Conservation (phyloP, 2,329 filamentous ascomycete genomes). For the Fusarium haematococcum region DNA sequence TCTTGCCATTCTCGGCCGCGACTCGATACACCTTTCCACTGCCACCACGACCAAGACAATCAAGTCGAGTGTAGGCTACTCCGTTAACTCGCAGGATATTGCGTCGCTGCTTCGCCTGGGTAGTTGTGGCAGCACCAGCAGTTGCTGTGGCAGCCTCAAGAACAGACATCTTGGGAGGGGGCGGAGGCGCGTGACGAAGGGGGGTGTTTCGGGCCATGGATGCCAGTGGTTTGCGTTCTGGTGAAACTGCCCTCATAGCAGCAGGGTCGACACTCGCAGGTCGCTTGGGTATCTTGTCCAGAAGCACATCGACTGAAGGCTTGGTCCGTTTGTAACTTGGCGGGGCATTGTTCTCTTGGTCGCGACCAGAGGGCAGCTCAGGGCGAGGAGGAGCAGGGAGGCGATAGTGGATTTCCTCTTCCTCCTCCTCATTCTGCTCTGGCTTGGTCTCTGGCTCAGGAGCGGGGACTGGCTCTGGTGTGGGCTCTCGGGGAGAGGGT, state of each 20-base stretch:
- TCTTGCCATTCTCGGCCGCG: conserved; percentile 95
- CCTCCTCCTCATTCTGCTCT: conserved; percentile 52
- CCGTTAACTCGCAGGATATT: conserved; percentile 91
- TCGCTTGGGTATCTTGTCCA: conserved; percentile 68
- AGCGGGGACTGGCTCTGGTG: conserved; percentile 22
- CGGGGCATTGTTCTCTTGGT: conserved; percentile 88
- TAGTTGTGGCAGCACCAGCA: conserved; percentile 81
- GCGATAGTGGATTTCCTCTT: conserved; percentile 62
- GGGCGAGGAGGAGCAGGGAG: conserved; percentile 55
- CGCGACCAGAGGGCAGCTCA: conserved; percentile 71
- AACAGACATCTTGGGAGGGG: conserved; percentile 96
- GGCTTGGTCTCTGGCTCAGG: conserved; percentile 22
- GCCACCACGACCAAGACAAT: conserved; percentile 91
- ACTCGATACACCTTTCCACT: conserved; percentile 96
- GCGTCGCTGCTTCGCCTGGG: conserved; percentile 79
- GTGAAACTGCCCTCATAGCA: conserved; percentile 56
- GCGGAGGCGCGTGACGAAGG: conserved; percentile 79
- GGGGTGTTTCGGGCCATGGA: conserved; percentile 76
- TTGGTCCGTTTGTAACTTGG: conserved; percentile 75
- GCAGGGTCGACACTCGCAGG: conserved; percentile 60
- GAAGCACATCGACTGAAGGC: conserved; percentile 62
- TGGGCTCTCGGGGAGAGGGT: conserved; percentile 28
- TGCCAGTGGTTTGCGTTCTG: conserved; percentile 67
- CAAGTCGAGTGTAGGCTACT: conserved; percentile 88
- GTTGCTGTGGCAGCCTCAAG: conserved; percentile 90